A percentile compares a stretch with the other conserved stretches of the same genome.
phyloP scores from a whole-genome alignment of 768 basidiomycete genomes.

The Hortiboletus flavorubellus region DNA sequence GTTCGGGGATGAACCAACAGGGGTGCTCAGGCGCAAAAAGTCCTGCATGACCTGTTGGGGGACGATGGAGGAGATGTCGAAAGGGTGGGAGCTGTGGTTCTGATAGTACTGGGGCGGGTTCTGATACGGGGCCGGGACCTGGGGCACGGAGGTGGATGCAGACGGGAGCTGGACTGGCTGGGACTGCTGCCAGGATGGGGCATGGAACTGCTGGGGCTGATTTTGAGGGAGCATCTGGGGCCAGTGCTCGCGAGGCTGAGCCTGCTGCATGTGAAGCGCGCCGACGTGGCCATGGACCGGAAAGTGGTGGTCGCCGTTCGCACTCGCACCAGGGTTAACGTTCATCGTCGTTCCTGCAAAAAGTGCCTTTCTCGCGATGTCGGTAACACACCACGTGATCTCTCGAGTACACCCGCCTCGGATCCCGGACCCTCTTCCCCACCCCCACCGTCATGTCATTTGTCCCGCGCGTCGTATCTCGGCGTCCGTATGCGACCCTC shows the following conservation, averaged over 20 bases:
- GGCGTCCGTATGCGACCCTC: slow-evolving; percentile 44
- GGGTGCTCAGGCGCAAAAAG: slow-evolving; percentile 49
- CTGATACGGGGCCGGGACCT: slow-evolving; percentile 19
- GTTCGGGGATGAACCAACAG: slow-evolving; percentile 44
- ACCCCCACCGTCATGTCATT: slow-evolving; percentile 22
- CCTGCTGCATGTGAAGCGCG: neutral
- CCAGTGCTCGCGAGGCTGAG: slow-evolving; percentile 18
- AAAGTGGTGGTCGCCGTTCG: slow-evolving; percentile 22
- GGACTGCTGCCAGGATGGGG: slow-evolving; percentile 31
- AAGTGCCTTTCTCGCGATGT: neutral
- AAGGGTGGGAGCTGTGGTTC: slow-evolving; percentile 18
- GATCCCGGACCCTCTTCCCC: slow-evolving; percentile 1
- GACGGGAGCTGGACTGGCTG: slow-evolving; percentile 32
- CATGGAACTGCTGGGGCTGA: slow-evolving; percentile 29
- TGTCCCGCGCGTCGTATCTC: slow-evolving; percentile 9
- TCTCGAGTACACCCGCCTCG: neutral
- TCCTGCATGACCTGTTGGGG: slow-evolving; percentile 57
- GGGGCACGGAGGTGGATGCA: slow-evolving; percentile 31
- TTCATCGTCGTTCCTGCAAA: slow-evolving; percentile 15
- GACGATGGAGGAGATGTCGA: slow-evolving; percentile 36
- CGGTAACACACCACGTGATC: slow-evolving; percentile 14
- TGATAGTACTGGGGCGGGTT: slow-evolving; percentile 22
- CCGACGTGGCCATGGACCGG: slow-evolving; percentile 7
- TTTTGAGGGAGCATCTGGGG: slow-evolving; percentile 26
- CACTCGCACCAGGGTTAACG: slow-evolving; percentile 3